Base-by-base conservation (phyloP, 2,329 filamentous ascomycete genomes). In the Ophiocordyceps camponoti-floridani region DNA sequence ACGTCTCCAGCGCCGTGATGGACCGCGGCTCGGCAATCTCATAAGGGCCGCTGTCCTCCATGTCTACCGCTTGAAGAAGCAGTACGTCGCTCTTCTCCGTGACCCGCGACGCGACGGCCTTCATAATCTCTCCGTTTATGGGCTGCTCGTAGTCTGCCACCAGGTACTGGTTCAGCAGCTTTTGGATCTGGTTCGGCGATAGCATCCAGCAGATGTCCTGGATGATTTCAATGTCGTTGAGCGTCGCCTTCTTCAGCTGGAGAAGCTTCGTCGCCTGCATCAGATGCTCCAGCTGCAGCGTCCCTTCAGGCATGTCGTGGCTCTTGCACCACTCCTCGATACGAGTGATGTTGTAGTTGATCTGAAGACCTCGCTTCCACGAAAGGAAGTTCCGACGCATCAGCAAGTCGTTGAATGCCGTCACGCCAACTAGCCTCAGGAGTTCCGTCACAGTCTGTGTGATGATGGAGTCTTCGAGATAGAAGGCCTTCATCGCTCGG, bases 171-270 rank as follows among this genome's bases (percentile, higher is more conserved):
- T 98, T 98, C 52, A 98, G 73, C 31, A 98, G 76, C 69, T 98
- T 98, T 65, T 98, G 91, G 50, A 98, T 98, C 64, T 98, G 91
- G 65, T 95, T 96, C 44, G 91, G 91, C 1, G 89, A 95, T 44
- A 98, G 75, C 89, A 96, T 96, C 89, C 89, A 96, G 75, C 91
- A 98, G 56, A 98, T 98, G 61, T 98, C 91, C 68, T 98, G 91
- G 57, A 98, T 98, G 56, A 98, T 98, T 66, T 98, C 91, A 56
- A 98, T 98, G 58, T 98, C 91, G 61, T 96, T 98, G 59, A 98
- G 68, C 1, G 91, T 98, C 9, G 91, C 91, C 69, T 98, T 98
- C 79, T 98, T 98, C 50, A 98, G 72, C 63, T 98, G 91, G 51
- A 98, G 73, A 51, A 98, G 79, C 69, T 98, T 98, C 18, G 91